Conservation (phyloP, 768 basidiomycete species). For the Mycena rosella region DNA sequence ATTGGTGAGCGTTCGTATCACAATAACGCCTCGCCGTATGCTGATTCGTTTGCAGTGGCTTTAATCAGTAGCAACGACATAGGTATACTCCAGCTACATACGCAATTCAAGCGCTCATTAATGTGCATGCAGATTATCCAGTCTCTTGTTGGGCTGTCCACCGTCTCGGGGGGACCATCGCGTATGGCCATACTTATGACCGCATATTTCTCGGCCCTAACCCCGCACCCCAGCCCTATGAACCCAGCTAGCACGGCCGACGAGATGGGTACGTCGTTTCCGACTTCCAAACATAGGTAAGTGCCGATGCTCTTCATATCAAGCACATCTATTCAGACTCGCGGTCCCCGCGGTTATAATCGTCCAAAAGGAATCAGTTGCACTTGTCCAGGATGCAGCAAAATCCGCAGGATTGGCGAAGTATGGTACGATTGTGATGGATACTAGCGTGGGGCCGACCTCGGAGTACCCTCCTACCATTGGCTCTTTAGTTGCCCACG, state of each 20-base stretch:
- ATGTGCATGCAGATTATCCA: not conserved
- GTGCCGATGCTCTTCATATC: not conserved
- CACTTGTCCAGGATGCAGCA: not conserved
- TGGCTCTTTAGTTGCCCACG: not conserved
- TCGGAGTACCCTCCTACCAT: not conserved
- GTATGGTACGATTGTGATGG: not conserved
- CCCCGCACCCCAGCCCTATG: not conserved
- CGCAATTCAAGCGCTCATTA: not conserved
- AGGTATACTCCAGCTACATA: not conserved
- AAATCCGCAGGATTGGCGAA: not conserved
- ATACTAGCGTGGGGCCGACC: not conserved
- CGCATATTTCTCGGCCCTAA: not conserved
- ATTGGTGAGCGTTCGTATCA: not conserved
- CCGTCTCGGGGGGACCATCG: not conserved
- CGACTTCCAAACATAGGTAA: not conserved
- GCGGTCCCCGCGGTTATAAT: not conserved
- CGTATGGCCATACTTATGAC: not conserved
- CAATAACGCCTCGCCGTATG: not conserved
- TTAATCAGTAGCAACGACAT: not conserved
- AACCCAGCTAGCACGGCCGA: slow-evolving; percentile 3
- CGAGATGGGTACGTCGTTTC: not conserved
- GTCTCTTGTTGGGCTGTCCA: slow-evolving; percentile 6
- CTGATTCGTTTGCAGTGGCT: not conserved
- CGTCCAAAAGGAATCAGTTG: not conserved
- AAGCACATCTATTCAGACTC: not conserved